phyloP scores from a whole-genome alignment of 345 rosid genomes.

The Psidium guajava region DNA sequence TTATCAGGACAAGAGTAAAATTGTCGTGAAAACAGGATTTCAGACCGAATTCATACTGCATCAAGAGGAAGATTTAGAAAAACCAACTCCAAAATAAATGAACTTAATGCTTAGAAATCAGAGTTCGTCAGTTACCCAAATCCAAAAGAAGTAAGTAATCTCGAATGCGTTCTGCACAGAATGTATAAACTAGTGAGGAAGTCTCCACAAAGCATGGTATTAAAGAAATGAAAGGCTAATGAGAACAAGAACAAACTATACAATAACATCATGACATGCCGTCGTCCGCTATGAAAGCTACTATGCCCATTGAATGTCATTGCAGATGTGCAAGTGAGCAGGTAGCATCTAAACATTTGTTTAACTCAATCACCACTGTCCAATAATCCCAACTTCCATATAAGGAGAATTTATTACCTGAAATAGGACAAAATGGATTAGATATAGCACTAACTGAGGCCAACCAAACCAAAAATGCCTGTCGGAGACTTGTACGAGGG shows the following conservation, averaged over 20 bases:
- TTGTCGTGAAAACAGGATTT: constrained; percentile 69
- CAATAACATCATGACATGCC: background rate
- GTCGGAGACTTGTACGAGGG: constrained; percentile 83
- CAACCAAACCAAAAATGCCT: constrained; percentile 74
- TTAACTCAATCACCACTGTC: constrained; percentile 3
- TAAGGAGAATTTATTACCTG: constrained; percentile 33
- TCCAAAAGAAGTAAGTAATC: constrained; percentile 92
- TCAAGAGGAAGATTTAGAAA: constrained; percentile 1
- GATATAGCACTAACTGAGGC: constrained; percentile 64
- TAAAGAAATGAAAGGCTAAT: background rate
- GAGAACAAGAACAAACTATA: background rate
- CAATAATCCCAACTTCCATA: background rate
- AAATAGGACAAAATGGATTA: constrained; percentile 85
- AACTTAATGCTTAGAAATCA: background rate
- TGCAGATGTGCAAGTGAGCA: background rate
- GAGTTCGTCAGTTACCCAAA: constrained; percentile 43
- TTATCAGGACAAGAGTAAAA: constrained; percentile 18
- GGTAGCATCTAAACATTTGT: background rate
- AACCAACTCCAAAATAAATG: background rate
- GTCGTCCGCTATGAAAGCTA: background rate
- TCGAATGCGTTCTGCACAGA: constrained; percentile 79
- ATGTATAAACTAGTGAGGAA: background rate
- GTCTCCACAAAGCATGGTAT: background rate
- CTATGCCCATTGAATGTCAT: background rate
- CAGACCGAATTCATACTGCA: constrained; percentile 91